Conservation (phyloP, 148 eudicot species). For the Nepenthes gracilis region DNA sequence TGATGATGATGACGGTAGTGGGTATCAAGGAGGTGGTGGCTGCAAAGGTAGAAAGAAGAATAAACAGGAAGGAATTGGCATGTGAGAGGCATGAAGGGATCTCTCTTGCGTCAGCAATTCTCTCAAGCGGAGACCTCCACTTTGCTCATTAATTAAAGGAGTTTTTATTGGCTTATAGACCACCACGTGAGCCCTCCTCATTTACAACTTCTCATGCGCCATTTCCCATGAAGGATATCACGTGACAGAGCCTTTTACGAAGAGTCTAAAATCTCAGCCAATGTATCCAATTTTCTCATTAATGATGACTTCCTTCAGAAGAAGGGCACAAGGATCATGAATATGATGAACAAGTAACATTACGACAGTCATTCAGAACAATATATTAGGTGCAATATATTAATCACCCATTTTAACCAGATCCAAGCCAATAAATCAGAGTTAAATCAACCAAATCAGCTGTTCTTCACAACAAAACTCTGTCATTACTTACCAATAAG, state of each 20-base stretch:
- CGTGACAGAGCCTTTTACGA: conserved; percentile 26
- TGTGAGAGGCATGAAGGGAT: no score
- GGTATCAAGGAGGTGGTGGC: no score
- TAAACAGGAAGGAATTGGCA: no score
- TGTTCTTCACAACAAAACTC: conserved; percentile 3
- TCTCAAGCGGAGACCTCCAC: no score
- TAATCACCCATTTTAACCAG: conserved; percentile 8
- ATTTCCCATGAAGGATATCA: conserved; percentile 27
- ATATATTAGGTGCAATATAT: background rate
- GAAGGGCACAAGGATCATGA: no score
- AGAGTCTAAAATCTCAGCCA: conserved; percentile 24
- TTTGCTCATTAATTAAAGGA: background rate
- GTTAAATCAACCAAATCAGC: background rate
- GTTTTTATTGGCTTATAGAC: background rate
- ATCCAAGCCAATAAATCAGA: conserved; percentile 3
- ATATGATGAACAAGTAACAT: no score
- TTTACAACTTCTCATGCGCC: conserved; percentile 17
- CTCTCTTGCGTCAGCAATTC: no score
- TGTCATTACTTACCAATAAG: conserved; percentile 5
- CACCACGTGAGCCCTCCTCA: background rate
- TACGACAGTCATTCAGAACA: no score
- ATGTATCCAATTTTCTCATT: conserved; percentile 5
- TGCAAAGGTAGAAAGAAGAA: no score
- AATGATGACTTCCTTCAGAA: no score
- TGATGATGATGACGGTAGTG: no score